Percentiles rank a stretch among this genome's conserved stretches.
Conservation (phyloP, 495 filamentous ascomycete species). For the Peziza echinospora region DNA sequence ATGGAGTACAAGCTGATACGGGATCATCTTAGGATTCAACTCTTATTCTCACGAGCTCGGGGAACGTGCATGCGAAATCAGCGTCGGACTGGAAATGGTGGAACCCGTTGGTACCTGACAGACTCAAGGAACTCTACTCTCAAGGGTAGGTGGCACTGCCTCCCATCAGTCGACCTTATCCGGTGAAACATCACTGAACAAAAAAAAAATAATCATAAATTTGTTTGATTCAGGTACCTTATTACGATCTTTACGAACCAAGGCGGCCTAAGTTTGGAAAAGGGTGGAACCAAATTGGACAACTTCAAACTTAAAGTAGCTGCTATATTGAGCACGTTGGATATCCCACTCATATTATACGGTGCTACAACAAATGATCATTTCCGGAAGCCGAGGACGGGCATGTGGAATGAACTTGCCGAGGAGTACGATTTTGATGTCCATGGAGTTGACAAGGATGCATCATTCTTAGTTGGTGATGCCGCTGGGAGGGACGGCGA, state of each 20-base stretch:
- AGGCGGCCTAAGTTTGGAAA: constrained; percentile 52
- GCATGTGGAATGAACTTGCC: constrained; percentile 76
- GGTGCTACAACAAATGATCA: constrained; percentile 61
- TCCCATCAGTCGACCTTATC: too few relatives aligned
- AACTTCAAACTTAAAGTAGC: constrained; percentile 56
- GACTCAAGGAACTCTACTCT: constrained; percentile 39
- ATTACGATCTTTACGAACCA: constrained; percentile 77
- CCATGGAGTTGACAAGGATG: constrained; percentile 38
- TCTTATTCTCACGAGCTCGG: constrained; percentile 55
- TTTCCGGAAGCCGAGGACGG: constrained; percentile 66
- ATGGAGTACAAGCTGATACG: not conserved
- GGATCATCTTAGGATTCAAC: constrained; percentile 52
- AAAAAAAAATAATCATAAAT: too few relatives aligned
- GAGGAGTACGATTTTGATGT: constrained; percentile 48
- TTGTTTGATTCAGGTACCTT: constrained; percentile 37
- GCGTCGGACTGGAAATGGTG: constrained; percentile 89
- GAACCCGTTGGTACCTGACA: constrained; percentile 45
- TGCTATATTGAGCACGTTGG: constrained; percentile 45
- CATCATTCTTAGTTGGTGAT: constrained; percentile 77
- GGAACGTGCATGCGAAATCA: constrained; percentile 50
- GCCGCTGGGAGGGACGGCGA: constrained; percentile 48
- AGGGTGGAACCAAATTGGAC: constrained; percentile 32
- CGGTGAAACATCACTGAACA: too few relatives aligned
- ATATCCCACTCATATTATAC: constrained; percentile 60
- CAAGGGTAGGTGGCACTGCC: constrained; percentile 36